Conservation (phyloP, 768 basidiomycete genomes). For the Russula sp. region DNA sequence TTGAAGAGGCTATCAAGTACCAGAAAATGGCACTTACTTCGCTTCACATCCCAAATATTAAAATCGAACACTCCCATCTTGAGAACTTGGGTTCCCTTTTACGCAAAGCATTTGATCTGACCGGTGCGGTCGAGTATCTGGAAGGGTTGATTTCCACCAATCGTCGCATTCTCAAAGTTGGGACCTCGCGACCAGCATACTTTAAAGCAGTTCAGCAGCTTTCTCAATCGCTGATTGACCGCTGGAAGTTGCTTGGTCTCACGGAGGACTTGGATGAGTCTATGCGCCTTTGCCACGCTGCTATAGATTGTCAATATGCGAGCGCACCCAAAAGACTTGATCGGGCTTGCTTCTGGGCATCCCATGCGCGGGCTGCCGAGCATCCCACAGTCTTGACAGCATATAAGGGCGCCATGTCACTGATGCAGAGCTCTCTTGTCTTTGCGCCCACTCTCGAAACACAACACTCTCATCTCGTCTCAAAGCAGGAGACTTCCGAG, state of each 20-base stretch:
- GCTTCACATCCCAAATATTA: not conserved
- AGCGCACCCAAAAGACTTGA: not conserved
- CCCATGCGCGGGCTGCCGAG: not conserved
- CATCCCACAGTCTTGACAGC: not conserved
- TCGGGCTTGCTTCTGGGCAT: not conserved
- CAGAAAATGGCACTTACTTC: not conserved
- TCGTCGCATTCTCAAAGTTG: too few relatives aligned
- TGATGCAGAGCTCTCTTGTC: not conserved
- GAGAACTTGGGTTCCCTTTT: not conserved
- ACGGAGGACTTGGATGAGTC: too few relatives aligned
- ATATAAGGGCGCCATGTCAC: not conserved
- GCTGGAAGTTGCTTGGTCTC: too few relatives aligned
- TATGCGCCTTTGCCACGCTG: too few relatives aligned
- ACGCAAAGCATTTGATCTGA: not conserved
- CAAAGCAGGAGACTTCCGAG: not conserved
- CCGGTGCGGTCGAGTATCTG: too few relatives aligned
- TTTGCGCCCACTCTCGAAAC: not conserved
- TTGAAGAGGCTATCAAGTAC: not conserved
- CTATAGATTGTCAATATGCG: too few relatives aligned
- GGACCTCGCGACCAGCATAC: too few relatives aligned
- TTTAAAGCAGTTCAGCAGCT: too few relatives aligned
- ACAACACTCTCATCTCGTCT: not conserved
- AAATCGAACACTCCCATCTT: not conserved
- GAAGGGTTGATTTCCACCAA: too few relatives aligned
- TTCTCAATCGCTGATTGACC: too few relatives aligned